A percentile compares a stretch with the other conserved stretches of the same genome.
phyloP scores from a whole-genome alignment of 176 grass and related monocot genomes.

The Rhipidocladum racemiflorum region DNA sequence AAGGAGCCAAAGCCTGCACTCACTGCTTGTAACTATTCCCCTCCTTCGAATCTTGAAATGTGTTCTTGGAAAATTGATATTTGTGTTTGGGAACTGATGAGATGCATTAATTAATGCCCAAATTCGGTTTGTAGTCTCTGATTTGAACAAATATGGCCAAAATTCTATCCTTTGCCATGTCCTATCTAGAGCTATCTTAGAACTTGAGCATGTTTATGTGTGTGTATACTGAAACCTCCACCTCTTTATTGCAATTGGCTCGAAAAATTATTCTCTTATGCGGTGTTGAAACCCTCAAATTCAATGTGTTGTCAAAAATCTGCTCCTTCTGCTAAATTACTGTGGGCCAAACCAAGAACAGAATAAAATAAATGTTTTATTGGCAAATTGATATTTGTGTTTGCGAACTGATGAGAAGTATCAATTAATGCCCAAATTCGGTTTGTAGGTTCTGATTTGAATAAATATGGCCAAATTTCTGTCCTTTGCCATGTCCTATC shows the following conservation, averaged over 20 bases:
- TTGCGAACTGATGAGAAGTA: no score
- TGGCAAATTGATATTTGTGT: no score
- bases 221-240: background rate
- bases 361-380: background rate
- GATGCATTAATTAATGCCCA: background rate
- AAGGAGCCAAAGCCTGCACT: no score
- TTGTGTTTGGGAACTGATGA: background rate
- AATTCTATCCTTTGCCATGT: background rate
- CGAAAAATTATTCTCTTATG: background rate
- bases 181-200: background rate
- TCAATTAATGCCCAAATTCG: no score
- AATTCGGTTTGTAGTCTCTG: background rate
- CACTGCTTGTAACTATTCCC: constrained; percentile 53
- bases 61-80: constrained; percentile 10
- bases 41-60: constrained; percentile 33
- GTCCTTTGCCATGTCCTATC: background rate
- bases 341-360: background rate
- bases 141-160: constrained; percentile 11
- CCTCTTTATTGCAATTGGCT: background rate
- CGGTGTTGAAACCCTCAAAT: background rate
- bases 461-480: background rate
- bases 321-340: background rate
- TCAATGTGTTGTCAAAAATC: background rate
- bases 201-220: background rate
- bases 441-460: background rate